These are phyloP conservation scores for Anacardium occidentale DNA, from an alignment of 345 rosid genomes.

Conservation along the genomic window DNA sequence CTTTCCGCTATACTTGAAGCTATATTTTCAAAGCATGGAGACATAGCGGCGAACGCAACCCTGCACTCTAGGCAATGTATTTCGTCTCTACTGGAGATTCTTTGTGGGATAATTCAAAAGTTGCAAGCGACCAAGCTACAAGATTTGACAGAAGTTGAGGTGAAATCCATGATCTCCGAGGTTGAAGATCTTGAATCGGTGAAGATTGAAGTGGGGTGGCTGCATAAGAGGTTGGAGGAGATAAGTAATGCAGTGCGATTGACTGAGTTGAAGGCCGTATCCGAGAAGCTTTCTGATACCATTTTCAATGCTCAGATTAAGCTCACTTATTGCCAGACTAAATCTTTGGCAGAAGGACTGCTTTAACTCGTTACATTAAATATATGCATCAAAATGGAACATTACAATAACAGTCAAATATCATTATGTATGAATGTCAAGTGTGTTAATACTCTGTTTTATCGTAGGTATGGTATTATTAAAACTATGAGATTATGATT, in stretches of 20 bases:
- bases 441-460: no score
- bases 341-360: conserved; percentile 16
- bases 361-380: not conserved
- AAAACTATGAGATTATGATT: no score
- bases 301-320: not conserved
- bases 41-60: conserved; percentile 25
- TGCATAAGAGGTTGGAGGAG: conserved; percentile 26
- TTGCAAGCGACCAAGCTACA: conserved; percentile 18
- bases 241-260: conserved; percentile 22
- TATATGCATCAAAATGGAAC: no score
- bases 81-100: conserved; percentile 24
- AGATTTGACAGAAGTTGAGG: conserved; percentile 16
- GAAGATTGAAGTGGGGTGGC: conserved; percentile 33
- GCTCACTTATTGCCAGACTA: not conserved
- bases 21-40: conserved; percentile 32
- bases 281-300: conserved; percentile 3
- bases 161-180: conserved; percentile 21
- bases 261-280: conserved; percentile 2
- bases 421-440: no score
- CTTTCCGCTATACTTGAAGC: conserved; percentile 20
- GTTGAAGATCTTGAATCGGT: conserved; percentile 33
- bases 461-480: no score
- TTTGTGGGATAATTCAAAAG: conserved; percentile 24
- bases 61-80: not conserved
- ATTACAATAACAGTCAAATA: no score